Evolutionary conservation across 2,329 filamentous ascomycete species (phyloP), one percentile per base, ranked within the genome.

Genomic region (Stagonosporopsis cucurbitacearum): DNA sequence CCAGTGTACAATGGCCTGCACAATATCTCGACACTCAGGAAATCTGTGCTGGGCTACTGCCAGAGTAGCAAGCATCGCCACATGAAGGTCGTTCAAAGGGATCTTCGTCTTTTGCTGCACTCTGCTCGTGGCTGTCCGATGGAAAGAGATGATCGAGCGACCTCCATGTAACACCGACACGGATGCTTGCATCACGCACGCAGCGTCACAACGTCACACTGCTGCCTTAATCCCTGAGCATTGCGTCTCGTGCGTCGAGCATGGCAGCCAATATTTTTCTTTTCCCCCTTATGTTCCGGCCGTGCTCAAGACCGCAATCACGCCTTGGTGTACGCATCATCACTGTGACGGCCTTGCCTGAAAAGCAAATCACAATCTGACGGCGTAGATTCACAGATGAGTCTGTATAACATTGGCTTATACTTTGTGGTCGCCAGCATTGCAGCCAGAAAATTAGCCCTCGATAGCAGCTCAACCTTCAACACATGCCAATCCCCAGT

Each of bases 171-270:
- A n/a, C 40, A 54, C 45, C 39, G 33, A n/a, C n/a, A 43, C 26
- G 40, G 26, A 19, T 19, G 23, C 45, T 12, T 50, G 35, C 45
- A 50, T 45, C 12, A 39, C 13, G 32, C 20, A 32, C 32, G 20
- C 17, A 28, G 33, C 35, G 17, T 41, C 25, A 45, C 9, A 30
- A 35, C 22, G 20, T 20, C 22, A n/a, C 37, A 50, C 33, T 26
- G 19, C 40, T 8, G 20, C 12, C 8, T 17, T 32, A 19, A 37
- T 11, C n/a, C 23, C 22, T 9, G 19, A 36, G 30, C 30, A 3
- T 13, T 17, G 8, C 17, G 15, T 28, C 40, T 45, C 45, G 52
- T 54, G 45, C 40, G 23, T 19, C 23, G 22, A 54, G 45, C 52
- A 33, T 49, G 52, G 52, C 40, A 44, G 45, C 26, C 44, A 20